A percentile compares a stretch with the other conserved stretches of the same genome.
phyloP scores from a whole-genome alignment of 2,329 filamentous ascomycete species.

The Trichoderma polysporum region DNA sequence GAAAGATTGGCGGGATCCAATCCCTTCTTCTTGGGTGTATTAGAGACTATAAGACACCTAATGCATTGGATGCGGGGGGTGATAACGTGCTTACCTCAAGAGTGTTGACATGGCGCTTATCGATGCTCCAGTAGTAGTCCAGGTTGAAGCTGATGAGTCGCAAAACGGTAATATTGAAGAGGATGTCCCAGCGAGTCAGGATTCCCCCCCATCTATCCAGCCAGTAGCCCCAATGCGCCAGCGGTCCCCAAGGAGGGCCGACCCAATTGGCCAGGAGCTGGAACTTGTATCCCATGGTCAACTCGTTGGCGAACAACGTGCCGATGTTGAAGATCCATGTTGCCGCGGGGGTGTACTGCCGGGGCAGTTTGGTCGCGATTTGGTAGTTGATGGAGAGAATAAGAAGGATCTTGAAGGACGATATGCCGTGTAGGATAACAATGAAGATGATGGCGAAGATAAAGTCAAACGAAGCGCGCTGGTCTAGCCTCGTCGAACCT shows the following conservation, averaged over 20 bases:
- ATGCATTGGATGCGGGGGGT: not conserved
- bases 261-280: conserved; percentile 59
- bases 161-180: conserved; percentile 94
- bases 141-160: conserved; percentile 95
- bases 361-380: conserved; percentile 71
- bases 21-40: conserved; percentile 91
- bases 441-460: conserved; percentile 79
- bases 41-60: conserved; percentile 45
- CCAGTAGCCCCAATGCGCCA: conserved; percentile 64
- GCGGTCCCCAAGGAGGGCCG: conserved; percentile 40
- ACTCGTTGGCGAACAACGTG: conserved; percentile 86
- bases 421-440: conserved; percentile 77
- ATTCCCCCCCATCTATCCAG: conserved; percentile 80
- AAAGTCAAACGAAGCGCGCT: conserved; percentile 79
- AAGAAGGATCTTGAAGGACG: conserved; percentile 73
- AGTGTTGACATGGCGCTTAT: conserved; percentile 61
- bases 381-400: conserved; percentile 83
- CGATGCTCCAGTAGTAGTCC: conserved; percentile 91
- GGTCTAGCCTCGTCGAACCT: conserved; percentile 60
- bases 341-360: conserved; percentile 65
- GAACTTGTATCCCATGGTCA: conserved; percentile 74
- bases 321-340: conserved; percentile 91
- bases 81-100: conserved; percentile 68
- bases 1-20: conserved; percentile 83
- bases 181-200: conserved; percentile 90